These are phyloP conservation scores for Cryomyces minteri DNA, from an alignment of 495 filamentous ascomycete species.

Conservation along the genomic window DNA sequence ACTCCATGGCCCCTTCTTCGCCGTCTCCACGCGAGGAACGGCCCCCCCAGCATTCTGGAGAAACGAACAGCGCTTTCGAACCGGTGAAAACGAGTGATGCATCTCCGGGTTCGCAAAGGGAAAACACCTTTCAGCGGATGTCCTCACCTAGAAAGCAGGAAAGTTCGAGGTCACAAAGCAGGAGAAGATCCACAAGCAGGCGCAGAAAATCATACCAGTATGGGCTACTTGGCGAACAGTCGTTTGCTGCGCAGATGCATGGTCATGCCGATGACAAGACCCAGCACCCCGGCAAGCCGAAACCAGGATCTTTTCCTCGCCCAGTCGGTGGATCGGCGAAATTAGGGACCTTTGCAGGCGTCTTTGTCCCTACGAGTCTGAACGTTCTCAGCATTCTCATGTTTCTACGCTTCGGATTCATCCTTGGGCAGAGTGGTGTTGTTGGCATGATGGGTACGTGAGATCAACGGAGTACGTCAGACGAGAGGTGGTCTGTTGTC, in stretches of 20 bases:
- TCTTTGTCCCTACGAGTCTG: slow-evolving; percentile 70
- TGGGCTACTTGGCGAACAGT: slow-evolving; percentile 4
- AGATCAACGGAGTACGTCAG: not conserved
- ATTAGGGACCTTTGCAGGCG: slow-evolving; percentile 57
- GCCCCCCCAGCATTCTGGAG: not conserved
- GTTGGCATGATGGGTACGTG: slow-evolving; percentile 58
- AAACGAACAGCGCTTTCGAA: no score
- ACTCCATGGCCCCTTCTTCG: slow-evolving; percentile 5
- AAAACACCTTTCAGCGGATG: no score
- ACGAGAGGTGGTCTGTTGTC: not conserved
- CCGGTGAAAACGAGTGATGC: no score
- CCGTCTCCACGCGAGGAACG: slow-evolving; percentile 8
- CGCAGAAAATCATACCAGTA: not conserved
- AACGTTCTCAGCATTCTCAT: slow-evolving; percentile 89
- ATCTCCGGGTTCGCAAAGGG: no score
- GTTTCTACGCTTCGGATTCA: slow-evolving; percentile 71
- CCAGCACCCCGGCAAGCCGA: slow-evolving; percentile 19
- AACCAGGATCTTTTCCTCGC: slow-evolving; percentile 24
- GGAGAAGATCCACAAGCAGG: not conserved
- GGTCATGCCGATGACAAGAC: slow-evolving; percentile 10
- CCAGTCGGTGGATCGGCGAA: slow-evolving; percentile 35
- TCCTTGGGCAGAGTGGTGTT: slow-evolving; percentile 61
- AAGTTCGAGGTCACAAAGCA: not conserved
- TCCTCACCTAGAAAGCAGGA: not conserved
- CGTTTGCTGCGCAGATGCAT: slow-evolving; percentile 12